Percentiles rank a stretch among this genome's conserved stretches.
phyloP scores from a whole-genome alignment of 108 stramenopile species.

The Cyclotella distinguenda region DNA sequence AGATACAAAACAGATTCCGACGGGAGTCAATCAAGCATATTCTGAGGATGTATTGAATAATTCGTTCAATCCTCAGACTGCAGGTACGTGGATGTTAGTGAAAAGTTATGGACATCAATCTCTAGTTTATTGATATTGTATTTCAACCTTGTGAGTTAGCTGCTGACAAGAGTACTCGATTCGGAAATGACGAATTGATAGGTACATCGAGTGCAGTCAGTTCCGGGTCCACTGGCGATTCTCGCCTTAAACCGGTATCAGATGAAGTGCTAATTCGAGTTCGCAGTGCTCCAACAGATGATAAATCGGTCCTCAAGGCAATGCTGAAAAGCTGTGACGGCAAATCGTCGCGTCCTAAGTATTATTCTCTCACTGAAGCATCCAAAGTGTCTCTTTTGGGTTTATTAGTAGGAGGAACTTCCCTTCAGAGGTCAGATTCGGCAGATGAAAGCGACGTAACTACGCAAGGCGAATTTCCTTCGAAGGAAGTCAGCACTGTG shows the following conservation, averaged over 20 bases:
- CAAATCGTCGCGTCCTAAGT: background rate
- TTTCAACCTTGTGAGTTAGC: background rate
- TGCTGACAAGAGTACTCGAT: background rate
- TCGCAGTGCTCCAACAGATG: slow-evolving; percentile 12
- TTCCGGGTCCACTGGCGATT: background rate
- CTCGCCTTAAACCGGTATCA: background rate
- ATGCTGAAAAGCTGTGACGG: slow-evolving; percentile 42
- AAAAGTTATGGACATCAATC: background rate
- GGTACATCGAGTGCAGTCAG: background rate
- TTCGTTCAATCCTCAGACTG: background rate
- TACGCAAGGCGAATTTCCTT: slow-evolving; percentile 1
- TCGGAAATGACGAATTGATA: background rate
- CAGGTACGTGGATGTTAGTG: background rate
- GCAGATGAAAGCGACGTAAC: slow-evolving; percentile 44
- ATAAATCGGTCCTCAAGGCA: slow-evolving; percentile 27
- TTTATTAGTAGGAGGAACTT: slow-evolving; percentile 29
- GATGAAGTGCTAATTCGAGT: slow-evolving; percentile 15
- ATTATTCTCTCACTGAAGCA: slow-evolving; percentile 1
- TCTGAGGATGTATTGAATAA: background rate
- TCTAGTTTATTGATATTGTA: background rate
- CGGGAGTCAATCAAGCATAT: background rate
- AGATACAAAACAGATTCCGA: background rate
- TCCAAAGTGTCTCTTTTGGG: slow-evolving; percentile 27
- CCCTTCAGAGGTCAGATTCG: slow-evolving; percentile 29
- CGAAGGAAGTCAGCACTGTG: slow-evolving; percentile 9